Conservation (phyloP, 768 basidiomycete species). For the Suillus fuscotomentosus region DNA sequence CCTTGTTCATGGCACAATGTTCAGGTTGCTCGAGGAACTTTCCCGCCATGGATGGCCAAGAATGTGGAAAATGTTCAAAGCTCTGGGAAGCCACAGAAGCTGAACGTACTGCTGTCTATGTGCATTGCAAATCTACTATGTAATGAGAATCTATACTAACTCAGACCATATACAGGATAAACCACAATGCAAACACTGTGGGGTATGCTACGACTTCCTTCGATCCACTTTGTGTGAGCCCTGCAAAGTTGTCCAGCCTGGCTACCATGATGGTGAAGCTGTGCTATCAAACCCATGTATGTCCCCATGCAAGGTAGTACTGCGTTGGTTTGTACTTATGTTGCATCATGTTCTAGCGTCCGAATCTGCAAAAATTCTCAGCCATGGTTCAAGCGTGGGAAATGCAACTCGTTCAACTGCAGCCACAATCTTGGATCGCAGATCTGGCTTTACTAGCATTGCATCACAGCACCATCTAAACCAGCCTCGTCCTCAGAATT, state of each 20-base stretch:
- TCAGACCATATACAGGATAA: neutral
- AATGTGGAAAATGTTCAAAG: neutral
- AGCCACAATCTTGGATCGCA: neutral
- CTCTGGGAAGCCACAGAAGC: neutral
- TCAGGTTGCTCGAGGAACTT: neutral
- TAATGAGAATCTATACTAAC: neutral
- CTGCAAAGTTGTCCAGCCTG: neutral
- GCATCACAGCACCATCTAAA: neutral
- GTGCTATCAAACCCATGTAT: neutral
- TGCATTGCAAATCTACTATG: neutral
- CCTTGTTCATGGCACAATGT: neutral
- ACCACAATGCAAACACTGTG: neutral
- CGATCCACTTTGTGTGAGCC: neutral
- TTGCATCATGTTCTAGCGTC: neutral
- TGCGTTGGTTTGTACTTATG: neutral
- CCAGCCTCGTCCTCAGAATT: neutral
- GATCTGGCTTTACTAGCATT: neutral
- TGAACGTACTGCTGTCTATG: neutral
- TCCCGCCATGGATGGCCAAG: neutral
- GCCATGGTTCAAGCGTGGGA: neutral
- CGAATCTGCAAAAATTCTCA: neutral
- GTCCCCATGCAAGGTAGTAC: neutral
- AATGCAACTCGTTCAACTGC: neutral
- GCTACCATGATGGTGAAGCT: neutral
- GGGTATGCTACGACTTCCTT: neutral